Evolutionary conservation across 345 rosid genomes (phyloP), one percentile per base, ranked within the genome.

Genomic region (Syzygium aromaticum): DNA sequence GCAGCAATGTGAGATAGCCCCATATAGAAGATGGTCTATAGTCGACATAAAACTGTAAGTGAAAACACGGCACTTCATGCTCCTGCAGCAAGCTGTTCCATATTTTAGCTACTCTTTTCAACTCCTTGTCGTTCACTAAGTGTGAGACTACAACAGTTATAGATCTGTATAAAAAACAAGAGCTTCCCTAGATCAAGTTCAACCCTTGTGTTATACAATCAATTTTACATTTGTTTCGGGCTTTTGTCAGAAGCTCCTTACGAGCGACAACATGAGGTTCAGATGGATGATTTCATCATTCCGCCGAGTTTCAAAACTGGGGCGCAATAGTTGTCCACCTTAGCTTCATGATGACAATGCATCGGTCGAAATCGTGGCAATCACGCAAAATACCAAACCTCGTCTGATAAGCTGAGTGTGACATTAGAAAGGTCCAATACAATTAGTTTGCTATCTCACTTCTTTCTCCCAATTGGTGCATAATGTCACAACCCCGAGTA

Each of bases 381-480:
- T 23, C 30, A 38, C 8, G 11, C 27, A 11, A 54, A 0, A 54
- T 54, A 54, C 27, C 8, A 54, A 54, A 54, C 27, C 59, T 54
- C 27, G 1, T 54, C 12, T 1, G 27, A 54, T 54, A 22, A 54
- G 59, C 1, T 54, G 59, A 54, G 59, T 1, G 59, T 22, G 59
- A 54, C 59, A 54, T 1, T 11, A 54, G 27, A 54, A 54, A 21
- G 23, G 59, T 22, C 59, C 59, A 54, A 22, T 54, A 0, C 59
- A 27, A 1, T 54, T 54, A 54, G 59, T 54, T 27, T 54, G 23
- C 59, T 0, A 16, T 17, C n/a, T 86, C 53, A 86, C 92, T 38
- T 38, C 40, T 38, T 89, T 85, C 84, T 89, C 73, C 89, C 91
- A 92, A 57, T 87, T 57, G 5, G 88, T 88, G 86, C 83, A 87